phyloP scores from a whole-genome alignment of 805 yeast genomes.

The Starmerella kuoi region DNA sequence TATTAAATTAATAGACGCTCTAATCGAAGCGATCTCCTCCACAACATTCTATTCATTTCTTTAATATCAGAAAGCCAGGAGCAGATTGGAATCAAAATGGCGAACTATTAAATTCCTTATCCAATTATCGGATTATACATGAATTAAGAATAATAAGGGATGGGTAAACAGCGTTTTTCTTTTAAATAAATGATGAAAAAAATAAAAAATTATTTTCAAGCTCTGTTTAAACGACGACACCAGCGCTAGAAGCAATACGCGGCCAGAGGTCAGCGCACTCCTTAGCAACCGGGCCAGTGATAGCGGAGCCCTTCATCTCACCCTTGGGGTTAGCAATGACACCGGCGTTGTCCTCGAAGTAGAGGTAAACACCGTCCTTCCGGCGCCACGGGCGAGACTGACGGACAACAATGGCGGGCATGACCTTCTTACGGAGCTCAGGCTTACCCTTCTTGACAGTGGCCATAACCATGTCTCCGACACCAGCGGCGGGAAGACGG shows the following conservation, averaged over 20 bases:
- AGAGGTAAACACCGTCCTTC: slow-evolving; percentile 98
- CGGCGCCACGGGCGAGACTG: slow-evolving; percentile 99
- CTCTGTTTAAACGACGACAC: slow-evolving; percentile 86
- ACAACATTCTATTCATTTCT: too few species aligned
- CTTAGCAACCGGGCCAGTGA: slow-evolving; percentile 99
- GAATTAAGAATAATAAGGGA: too few species aligned
- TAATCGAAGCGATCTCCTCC: too few species aligned
- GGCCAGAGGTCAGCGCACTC: slow-evolving; percentile 99
- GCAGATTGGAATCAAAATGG: too few species aligned
- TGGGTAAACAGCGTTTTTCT: too few species aligned
- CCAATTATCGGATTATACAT: too few species aligned
- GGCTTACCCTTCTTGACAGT: slow-evolving; percentile 99
- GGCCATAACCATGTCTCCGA: slow-evolving; percentile 77
- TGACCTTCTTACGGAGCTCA: slow-evolving; percentile 99
- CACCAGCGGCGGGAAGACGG: slow-evolving; percentile 99
- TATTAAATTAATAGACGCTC: too few species aligned
- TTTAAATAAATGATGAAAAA: slow-evolving; percentile 3
- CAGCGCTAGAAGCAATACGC: slow-evolving; percentile 99
- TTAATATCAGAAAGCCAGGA: too few species aligned
- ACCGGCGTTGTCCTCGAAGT: slow-evolving; percentile 99
- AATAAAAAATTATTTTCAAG: neutral
- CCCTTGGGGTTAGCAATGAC: slow-evolving; percentile 99
- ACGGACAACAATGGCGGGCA: slow-evolving; percentile 99
- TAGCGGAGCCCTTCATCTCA: slow-evolving; percentile 99
- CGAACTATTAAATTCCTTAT: too few species aligned